A percentile compares a stretch with the other conserved stretches of the same genome.
Conservation (phyloP, 2,329 filamentous ascomycete genomes). For the Penicillium occitanis region DNA sequence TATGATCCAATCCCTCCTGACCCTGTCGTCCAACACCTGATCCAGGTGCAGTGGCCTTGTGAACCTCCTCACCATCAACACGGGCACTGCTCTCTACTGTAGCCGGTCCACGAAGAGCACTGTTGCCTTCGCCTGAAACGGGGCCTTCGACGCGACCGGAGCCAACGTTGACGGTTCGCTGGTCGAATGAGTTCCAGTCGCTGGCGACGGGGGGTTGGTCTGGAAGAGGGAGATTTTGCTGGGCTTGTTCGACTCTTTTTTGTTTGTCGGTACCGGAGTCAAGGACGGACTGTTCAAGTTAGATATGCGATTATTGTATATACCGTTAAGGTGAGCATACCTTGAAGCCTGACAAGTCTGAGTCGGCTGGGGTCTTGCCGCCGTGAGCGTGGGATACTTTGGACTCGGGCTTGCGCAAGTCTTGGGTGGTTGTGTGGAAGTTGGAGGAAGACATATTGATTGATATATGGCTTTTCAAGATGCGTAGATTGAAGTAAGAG, state of each 20-base stretch:
- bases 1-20: conserved; percentile 55
- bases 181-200: conserved; percentile 74
- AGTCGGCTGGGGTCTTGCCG: conserved; percentile 46
- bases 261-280: conserved; percentile 53
- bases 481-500: background rate
- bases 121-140: conserved; percentile 49
- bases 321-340: conserved; percentile 29
- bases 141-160: conserved; percentile 58
- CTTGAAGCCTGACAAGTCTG: conserved; percentile 49
- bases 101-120: conserved; percentile 60
- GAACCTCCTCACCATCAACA: conserved; percentile 51
- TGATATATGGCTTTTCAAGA: background rate
- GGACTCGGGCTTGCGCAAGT: conserved; percentile 51
- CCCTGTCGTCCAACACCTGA: conserved; percentile 61
- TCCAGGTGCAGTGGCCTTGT: conserved; percentile 52
- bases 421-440: conserved; percentile 51
- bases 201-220: conserved; percentile 74
- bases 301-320: background rate
- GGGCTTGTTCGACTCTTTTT: conserved; percentile 65
- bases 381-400: conserved; percentile 40
- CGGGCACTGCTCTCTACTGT: conserved; percentile 57
- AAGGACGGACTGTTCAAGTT: conserved; percentile 36
- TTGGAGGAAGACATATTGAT: conserved; percentile 36
- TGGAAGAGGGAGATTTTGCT: conserved; percentile 74
- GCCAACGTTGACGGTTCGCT: conserved; percentile 67